Evolutionary conservation across 78 protist species (phyloP).

Genomic region (Salpingoeca rosetta): DNA sequence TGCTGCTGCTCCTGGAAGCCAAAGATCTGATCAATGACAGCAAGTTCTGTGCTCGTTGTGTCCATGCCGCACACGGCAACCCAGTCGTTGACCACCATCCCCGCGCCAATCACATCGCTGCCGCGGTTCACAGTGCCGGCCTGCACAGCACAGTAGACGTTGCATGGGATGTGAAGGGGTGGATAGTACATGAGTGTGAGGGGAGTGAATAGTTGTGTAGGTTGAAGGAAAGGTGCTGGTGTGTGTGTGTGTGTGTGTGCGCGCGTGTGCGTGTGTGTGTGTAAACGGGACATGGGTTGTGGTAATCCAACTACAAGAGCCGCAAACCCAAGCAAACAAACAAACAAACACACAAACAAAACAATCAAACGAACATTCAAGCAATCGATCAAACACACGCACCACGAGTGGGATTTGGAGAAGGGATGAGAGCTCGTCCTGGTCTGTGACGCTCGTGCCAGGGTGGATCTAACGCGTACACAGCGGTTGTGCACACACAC

Average conservation of each 20-base stretch:
- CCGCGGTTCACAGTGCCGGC: slow-evolving; percentile 96
- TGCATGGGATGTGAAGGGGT: no score
- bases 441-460: slow-evolving; percentile 76
- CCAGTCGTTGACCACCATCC: slow-evolving; percentile 91
- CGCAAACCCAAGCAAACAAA: no score
- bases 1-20: slow-evolving; percentile 27
- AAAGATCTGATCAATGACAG: slow-evolving; percentile 73
- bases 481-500: no score
- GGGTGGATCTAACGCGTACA: slow-evolving; percentile 87
- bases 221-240: no score
- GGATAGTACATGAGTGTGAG: no score
- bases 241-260: no score
- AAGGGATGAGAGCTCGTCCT: slow-evolving; percentile 87
- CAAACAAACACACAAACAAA: not conserved
- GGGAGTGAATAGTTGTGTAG: no score
- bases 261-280: no score
- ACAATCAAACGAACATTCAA: not conserved
- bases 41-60: slow-evolving; percentile 93
- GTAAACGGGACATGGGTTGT: no score
- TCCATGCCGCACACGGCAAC: slow-evolving; percentile 92
- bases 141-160: no score
- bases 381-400: not conserved
- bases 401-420: slow-evolving; percentile 81
- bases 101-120: slow-evolving; percentile 81
- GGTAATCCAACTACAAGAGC: no score